These are phyloP conservation scores for Backusella circina DNA, from an alignment of 192 early-diverging fungal species.

Conservation along the genomic window DNA sequence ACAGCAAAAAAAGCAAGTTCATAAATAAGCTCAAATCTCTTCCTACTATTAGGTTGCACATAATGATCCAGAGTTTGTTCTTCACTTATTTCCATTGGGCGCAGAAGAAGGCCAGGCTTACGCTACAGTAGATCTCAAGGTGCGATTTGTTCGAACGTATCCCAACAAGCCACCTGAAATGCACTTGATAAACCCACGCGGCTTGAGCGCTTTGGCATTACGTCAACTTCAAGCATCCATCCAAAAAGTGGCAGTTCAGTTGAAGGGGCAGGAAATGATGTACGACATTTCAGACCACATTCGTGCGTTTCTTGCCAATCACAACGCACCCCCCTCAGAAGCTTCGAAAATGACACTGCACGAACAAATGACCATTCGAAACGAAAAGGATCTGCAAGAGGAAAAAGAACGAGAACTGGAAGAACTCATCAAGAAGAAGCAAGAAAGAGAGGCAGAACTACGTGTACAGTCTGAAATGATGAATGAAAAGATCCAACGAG, in stretches of 20 bases:
- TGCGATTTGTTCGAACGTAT: constrained; percentile 66
- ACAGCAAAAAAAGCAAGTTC: not conserved
- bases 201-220: constrained; percentile 48
- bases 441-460: constrained; percentile 39
- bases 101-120: constrained; percentile 43
- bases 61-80: constrained; percentile 44
- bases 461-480: constrained; percentile 31
- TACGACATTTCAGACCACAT: constrained; percentile 57
- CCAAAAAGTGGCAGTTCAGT: constrained; percentile 30
- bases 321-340: constrained; percentile 46
- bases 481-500: constrained; percentile 29
- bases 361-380: constrained; percentile 51
- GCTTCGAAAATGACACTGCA: constrained; percentile 54
- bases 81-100: constrained; percentile 44
- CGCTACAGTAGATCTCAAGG: constrained; percentile 46
- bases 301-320: constrained; percentile 55
- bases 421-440: constrained; percentile 28
- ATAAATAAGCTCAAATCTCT: not conserved
- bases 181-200: constrained; percentile 44
- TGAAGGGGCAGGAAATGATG: constrained; percentile 63
- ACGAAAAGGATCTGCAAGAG: constrained; percentile 45
- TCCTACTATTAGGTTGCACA: constrained; percentile 33
- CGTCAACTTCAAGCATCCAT: constrained; percentile 40
- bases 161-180: constrained; percentile 60
- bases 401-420: constrained; percentile 41